Base-by-base conservation (phyloP, 2,329 filamentous ascomycete species). In the Zalaria obscura region DNA sequence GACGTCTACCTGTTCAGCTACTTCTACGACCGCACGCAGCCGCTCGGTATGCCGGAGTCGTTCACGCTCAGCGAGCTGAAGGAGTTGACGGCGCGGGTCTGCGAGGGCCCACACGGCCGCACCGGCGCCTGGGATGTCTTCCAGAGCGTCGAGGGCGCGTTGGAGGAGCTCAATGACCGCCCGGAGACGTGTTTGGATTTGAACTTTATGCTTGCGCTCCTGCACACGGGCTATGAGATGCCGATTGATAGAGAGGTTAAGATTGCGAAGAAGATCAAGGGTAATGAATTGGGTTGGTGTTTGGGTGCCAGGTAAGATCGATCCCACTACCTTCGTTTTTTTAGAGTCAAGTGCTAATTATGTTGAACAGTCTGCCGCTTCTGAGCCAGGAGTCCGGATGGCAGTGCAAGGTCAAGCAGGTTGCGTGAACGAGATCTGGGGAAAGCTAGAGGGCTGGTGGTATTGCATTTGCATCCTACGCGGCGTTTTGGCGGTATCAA, bases 251-350 rank as follows among this genome's bases (percentile, higher is more conserved):
- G 93, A 33, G 91, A 98, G 64, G 87, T 98, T 50, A 89, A 84
- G 72, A 93, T 95, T 58, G 91, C 89, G 45, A 98, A 98, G 82
- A 94, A 95, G 73, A 93, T 98, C 58, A 89, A 93, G 68, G 80
- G 79, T 43, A 95, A 95, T 61, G 93, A 98, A 68, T 67, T 98
- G 54, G 91, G 91, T 33, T 98, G 91, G 91, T 96, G 89, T 67
- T 71, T 98, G 56, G 91, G 91, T 62, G 91, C 91, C 50, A 94
- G 86, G 85, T 91, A 69, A 67, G 80, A 56, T 38, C 44, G 18
- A 18, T 18, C 18, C 18, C 18, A 18, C 18, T 18, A 18, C 38
- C 26, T 38, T 40, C 40, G 9, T 39, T 27, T 41, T 25, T 43
- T 36, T 11, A 26, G 41, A 25, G n/a, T 9, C 32, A 38, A 33